These are phyloP conservation scores for Populus hybrid DNA, from an alignment of 441 rosid species.

Conservation along the genomic window DNA sequence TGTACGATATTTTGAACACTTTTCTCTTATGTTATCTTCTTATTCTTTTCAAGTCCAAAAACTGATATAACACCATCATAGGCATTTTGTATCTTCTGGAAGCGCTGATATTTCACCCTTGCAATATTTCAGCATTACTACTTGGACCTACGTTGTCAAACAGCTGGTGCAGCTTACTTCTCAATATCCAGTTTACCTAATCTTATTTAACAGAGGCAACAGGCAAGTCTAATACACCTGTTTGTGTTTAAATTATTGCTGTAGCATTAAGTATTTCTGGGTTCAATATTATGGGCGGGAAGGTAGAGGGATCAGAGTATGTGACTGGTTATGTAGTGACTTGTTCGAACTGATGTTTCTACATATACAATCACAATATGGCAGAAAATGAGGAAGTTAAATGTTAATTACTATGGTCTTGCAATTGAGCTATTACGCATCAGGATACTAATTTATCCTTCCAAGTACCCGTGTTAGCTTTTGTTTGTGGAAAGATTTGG, in stretches of 20 bases:
- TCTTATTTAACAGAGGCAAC: constrained; percentile 43
- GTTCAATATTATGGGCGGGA: not conserved
- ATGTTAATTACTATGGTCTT: not conserved
- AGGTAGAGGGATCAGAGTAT: not conserved
- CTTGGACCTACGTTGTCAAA: constrained; percentile 54
- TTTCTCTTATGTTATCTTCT: not conserved
- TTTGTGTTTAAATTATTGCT: not conserved
- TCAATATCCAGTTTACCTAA: constrained; percentile 66
- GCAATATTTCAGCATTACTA: constrained; percentile 48
- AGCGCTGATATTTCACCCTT: not conserved
- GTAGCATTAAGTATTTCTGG: not conserved
- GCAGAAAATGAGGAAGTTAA: not conserved
- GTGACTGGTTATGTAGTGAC: not conserved
- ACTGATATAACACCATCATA: not conserved
- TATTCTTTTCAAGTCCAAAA: not conserved
- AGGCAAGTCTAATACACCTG: constrained; percentile 39
- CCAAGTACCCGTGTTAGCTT: not conserved
- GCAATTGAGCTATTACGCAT: not conserved
- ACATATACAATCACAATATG: not conserved
- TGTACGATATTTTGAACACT: not conserved
- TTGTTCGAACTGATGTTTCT: not conserved
- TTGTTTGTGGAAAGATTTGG: not conserved
- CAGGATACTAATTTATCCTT: not conserved
- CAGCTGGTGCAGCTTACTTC: constrained; percentile 57
- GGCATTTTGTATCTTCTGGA: not conserved